Base-by-base conservation (phyloP, 2,329 filamentous ascomycete species). In the Thelonectria discophora region DNA sequence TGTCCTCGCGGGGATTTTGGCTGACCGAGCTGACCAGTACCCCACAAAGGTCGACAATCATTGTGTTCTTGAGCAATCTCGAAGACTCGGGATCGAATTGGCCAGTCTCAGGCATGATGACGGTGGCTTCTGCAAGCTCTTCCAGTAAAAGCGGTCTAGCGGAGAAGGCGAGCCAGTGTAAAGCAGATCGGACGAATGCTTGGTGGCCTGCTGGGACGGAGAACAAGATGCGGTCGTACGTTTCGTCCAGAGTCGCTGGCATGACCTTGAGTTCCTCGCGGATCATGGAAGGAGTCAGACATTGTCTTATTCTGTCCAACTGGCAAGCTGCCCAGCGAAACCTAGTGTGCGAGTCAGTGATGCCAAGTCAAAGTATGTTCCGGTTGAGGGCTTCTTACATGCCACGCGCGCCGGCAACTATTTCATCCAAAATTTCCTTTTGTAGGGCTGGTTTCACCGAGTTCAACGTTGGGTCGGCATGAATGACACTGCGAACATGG, bases 281-380 rank as follows among this genome's bases (percentile, higher is more conserved):
- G 13, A 55, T 40, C 43, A 48, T 48, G 2, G 32, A 15, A 10
- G 34, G 43, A 5, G 30, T 55, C 3, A 55, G n/a, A 15, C 53
- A 55, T 20, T 47, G 37, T 18, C 15, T 39, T 1, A 55, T 17
- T 10, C 30, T 32, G 6, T 55, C 53, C 9, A 55, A 34, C 32
- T 55, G 53, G 45, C 53, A 55, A 15, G 32, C 32, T 11, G 34
- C 53, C 53, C 53, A 55, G 11, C 53, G 53, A 15, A 55, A 55
- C 53, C 53, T 55, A n/a, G 5, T 1, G 6, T n/a, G 17, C 17
- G 39, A 3, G 18, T 54, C 5, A 54, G 21, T 45, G 34, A 2
- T 32, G 17, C 10, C 3, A 3, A 34, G 11, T 12, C 5, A 20
- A 1, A 8, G 32, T 1, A 46, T 5, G 7, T 3, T 15, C 5